phyloP scores from a whole-genome alignment of 495 filamentous ascomycete species.

The Aspergillus asperescens region DNA sequence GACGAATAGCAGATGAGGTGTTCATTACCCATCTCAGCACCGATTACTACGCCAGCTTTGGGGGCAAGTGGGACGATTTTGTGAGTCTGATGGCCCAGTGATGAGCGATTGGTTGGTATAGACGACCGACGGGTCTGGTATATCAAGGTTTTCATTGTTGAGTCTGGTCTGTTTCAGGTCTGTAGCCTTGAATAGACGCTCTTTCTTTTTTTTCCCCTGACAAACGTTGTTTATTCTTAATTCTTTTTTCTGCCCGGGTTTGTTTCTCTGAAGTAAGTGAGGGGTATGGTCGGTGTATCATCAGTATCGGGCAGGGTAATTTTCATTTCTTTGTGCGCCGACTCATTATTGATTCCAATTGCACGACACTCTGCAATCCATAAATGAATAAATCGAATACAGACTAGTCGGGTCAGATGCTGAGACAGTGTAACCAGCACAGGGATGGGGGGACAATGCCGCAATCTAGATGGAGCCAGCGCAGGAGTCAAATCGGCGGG shows the following conservation, averaged over 20 bases:
- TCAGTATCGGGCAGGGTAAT: too few species aligned
- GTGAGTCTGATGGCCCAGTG: constrained; percentile 35
- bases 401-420: too few species aligned
- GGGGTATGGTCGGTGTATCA: too few species aligned
- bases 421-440: too few species aligned
- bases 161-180: neutral
- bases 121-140: neutral
- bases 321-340: neutral
- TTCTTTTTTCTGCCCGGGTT: too few species aligned
- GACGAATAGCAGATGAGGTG: constrained; percentile 35
- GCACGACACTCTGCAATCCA: neutral
- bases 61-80: constrained; percentile 38
- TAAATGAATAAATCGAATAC: too few species aligned
- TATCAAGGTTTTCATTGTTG: neutral
- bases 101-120: neutral
- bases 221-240: too few species aligned
- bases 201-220: neutral
- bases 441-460: too few species aligned
- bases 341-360: neutral
- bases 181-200: too few species aligned
- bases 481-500: neutral
- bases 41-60: constrained; percentile 45
- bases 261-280: too few species aligned
- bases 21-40: constrained; percentile 42
- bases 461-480: neutral